Evolutionary conservation across 208 protist genomes (phyloP).

Genomic region (Trypanosoma rangeli): DNA sequence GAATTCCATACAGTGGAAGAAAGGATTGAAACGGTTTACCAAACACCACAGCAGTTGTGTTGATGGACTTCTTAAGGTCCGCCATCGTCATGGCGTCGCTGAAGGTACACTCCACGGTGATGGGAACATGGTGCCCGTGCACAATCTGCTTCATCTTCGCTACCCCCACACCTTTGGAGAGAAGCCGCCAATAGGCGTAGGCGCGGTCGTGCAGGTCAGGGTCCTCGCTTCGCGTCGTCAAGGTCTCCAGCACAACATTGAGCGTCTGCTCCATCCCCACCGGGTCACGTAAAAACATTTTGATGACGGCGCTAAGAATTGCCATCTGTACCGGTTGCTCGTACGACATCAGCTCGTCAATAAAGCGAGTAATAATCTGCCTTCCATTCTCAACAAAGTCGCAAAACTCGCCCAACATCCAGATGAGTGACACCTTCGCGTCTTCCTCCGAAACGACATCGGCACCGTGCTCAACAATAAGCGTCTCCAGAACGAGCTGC

Average conservation of each 20-base stretch:
- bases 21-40: constrained; percentile 95
- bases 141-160: constrained; percentile 94
- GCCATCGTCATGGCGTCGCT: constrained; percentile 93
- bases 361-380: constrained; percentile 94
- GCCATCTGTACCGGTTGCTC: constrained; percentile 82
- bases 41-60: constrained; percentile 96
- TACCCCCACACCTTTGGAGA: constrained; percentile 96
- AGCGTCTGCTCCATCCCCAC: constrained; percentile 70
- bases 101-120: constrained; percentile 92
- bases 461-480: constrained; percentile 66
- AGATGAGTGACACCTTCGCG: constrained; percentile 98
- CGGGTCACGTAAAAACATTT: constrained; percentile 97
- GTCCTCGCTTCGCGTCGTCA: constrained; percentile 91
- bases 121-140: constrained; percentile 82
- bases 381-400: constrained; percentile 96
- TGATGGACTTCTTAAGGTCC: constrained; percentile 87
- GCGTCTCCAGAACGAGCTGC: constrained; percentile 64
- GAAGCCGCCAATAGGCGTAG: constrained; percentile 99
- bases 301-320: constrained; percentile 97
- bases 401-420: constrained; percentile 99
- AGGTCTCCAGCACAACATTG: constrained; percentile 58
- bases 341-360: constrained; percentile 94
- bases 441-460: constrained; percentile 96
- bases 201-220: constrained; percentile 98
- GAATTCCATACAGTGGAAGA: constrained; percentile 82